Evolutionary conservation across 1,139 yeast genomes (phyloP).

Genomic region (Hyphopichia pseudoburtonii): DNA sequence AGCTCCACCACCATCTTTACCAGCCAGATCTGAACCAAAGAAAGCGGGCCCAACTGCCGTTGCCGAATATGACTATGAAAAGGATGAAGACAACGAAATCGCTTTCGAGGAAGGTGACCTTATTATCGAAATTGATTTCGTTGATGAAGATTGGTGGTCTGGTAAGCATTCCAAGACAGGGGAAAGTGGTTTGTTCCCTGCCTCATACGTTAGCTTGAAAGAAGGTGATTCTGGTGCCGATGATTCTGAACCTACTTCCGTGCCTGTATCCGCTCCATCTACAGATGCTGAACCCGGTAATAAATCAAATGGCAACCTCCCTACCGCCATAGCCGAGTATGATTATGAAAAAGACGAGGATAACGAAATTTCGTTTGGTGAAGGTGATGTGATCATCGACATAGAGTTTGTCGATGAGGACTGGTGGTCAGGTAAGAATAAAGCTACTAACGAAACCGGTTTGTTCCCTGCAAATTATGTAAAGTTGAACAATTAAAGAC

Average conservation of each 20-base stretch:
- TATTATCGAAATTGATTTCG: conserved; percentile 63
- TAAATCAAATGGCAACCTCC: conserved; percentile 21
- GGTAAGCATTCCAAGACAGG: conserved; percentile 64
- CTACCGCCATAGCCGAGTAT: conserved; percentile 74
- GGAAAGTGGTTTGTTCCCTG: conserved; percentile 69
- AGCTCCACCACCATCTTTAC: conserved; percentile 14
- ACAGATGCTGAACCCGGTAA: conserved; percentile 18
- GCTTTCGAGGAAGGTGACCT: conserved; percentile 64
- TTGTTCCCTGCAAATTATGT: conserved; percentile 85
- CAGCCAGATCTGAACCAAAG: conserved; percentile 16
- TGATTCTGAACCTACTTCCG: conserved; percentile 17
- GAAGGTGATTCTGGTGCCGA: conserved; percentile 17
- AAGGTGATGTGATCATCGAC: conserved; percentile 77
- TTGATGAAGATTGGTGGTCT: conserved; percentile 83
- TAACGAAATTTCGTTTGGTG: conserved; percentile 73
- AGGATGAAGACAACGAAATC: conserved; percentile 76
- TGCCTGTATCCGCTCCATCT: conserved; percentile 21
- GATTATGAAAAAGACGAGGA: conserved; percentile 90
- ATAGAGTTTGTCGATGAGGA: conserved; percentile 91
- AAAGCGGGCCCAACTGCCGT: conserved; percentile 43
- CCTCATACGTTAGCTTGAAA: conserved; percentile 59
- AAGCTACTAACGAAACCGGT: conserved; percentile 68
- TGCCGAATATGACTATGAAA: conserved; percentile 67
- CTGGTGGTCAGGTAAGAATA: conserved; percentile 90
- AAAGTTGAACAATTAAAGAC: conserved; percentile 3